Conservation (phyloP, 2,329 filamentous ascomycete species). For the Dactylellina haptotyla region DNA sequence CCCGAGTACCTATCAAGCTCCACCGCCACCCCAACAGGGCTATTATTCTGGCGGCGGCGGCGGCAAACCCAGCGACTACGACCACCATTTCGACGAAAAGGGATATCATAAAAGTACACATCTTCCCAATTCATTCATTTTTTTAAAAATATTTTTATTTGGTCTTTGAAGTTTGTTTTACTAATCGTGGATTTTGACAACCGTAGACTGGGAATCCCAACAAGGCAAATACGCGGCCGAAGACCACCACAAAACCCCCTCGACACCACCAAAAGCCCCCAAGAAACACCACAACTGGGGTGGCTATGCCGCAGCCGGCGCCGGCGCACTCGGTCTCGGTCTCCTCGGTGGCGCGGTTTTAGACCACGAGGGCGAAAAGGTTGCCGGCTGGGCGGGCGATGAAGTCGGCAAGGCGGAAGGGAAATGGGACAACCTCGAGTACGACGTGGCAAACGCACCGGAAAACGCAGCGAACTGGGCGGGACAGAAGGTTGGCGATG, state of each 20-base stretch:
- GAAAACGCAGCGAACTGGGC: conserved; percentile 22
- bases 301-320: conserved; percentile 37
- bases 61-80: background rate
- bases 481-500: conserved; percentile 25
- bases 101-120: conserved; percentile 35
- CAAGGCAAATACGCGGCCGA: conserved; percentile 23
- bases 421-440: conserved; percentile 10
- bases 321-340: conserved; percentile 33
- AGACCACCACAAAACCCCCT: conserved; percentile 1
- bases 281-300: conserved; percentile 42
- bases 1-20: conserved; percentile 7
- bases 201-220: conserved; percentile 14
- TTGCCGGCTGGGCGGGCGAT: conserved; percentile 16
- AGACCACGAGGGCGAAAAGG: conserved; percentile 30
- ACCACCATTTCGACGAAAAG: conserved; percentile 39
- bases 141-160: too few species aligned
- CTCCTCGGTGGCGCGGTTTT: conserved; percentile 40
- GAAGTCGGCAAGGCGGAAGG: conserved; percentile 27
- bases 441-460: conserved; percentile 21
- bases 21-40: conserved; percentile 6
- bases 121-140: background rate
- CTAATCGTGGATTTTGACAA: background rate
- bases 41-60: conserved; percentile 11
- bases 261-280: conserved; percentile 6
- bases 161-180: too few species aligned